Evolutionary conservation across 2,329 filamentous ascomycete genomes (phyloP).

Genomic region (Pseudocercospora eumusae): DNA sequence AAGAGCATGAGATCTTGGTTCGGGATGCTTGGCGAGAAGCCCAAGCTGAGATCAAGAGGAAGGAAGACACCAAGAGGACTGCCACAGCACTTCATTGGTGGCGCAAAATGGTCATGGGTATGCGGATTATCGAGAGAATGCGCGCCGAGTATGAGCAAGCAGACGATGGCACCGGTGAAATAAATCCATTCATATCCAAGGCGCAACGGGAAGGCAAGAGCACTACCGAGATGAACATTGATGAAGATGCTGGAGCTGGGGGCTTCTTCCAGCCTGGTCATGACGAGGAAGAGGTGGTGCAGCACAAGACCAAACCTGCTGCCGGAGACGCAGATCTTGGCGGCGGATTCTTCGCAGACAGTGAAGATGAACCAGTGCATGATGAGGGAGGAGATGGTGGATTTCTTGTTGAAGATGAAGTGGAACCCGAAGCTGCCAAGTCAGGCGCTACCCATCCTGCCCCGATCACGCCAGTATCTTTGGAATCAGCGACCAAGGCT

Average conservation of each 20-base stretch:
- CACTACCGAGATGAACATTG: conserved; percentile 13
- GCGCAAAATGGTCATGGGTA: conserved; percentile 82
- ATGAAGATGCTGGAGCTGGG: conserved; percentile 40
- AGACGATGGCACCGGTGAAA: conserved; percentile 46
- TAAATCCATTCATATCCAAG: conserved; percentile 55
- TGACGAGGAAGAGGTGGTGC: conserved; percentile 39
- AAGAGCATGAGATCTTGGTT: conserved; percentile 72
- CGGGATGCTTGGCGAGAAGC: conserved; percentile 73
- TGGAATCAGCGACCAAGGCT: conserved; percentile 31
- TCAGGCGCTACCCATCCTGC: conserved; percentile 17
- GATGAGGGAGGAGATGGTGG: conserved; percentile 43
- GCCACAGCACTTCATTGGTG: conserved; percentile 74
- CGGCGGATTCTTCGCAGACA: conserved; percentile 36
- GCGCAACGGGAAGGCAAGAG: conserved; percentile 32
- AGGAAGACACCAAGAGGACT: conserved; percentile 80
- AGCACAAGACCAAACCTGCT: conserved; percentile 31
- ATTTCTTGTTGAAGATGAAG: conserved; percentile 44
- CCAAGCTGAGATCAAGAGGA: conserved; percentile 73
- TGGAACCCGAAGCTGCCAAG: conserved; percentile 27
- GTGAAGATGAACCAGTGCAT: conserved; percentile 31
- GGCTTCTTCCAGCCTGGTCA: conserved; percentile 47
- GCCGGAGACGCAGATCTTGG: conserved; percentile 26
- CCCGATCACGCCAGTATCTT: conserved; percentile 32
- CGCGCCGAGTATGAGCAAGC: conserved; percentile 67
- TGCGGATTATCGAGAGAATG: conserved; percentile 79